Evolutionary conservation across 805 yeast species (phyloP).

Genomic region (Cyberlindnera saturnus): DNA sequence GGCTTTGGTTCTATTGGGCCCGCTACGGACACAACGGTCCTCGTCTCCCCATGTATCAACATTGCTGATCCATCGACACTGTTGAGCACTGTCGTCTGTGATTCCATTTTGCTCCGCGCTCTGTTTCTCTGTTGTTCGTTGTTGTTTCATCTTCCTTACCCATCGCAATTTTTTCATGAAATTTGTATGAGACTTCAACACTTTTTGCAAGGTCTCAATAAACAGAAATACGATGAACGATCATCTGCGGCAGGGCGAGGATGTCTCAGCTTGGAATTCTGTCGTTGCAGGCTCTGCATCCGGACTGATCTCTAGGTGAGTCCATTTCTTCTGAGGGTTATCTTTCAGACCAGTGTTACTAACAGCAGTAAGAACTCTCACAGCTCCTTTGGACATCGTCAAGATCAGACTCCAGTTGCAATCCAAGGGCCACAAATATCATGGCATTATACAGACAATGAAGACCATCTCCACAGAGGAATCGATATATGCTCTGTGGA

Average conservation of each 20-base stretch:
- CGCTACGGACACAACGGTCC: constrained; percentile 68
- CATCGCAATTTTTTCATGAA: too few species aligned
- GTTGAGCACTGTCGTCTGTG: constrained; percentile 28
- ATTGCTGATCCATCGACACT: constrained; percentile 81
- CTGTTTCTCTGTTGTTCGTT: neutral
- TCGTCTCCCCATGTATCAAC: constrained; percentile 42
- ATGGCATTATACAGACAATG: constrained; percentile 34
- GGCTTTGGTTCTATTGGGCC: constrained; percentile 88
- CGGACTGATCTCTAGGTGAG: constrained; percentile 35
- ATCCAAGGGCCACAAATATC: constrained; percentile 26
- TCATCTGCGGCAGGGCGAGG: constrained; percentile 38
- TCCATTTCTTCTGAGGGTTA: neutral
- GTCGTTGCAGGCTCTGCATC: constrained; percentile 41
- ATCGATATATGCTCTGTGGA: constrained; percentile 81
- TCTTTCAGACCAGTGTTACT: neutral
- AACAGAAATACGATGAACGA: constrained; percentile 23
- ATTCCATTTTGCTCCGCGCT: constrained; percentile 2
- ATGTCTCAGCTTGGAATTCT: constrained; percentile 35
- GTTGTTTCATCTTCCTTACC: neutral
- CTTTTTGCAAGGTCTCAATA: neutral
- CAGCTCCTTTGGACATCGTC: constrained; percentile 76
- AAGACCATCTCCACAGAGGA: constrained; percentile 48
- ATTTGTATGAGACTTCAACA: too few species aligned
- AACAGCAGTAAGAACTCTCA: constrained; percentile 37
- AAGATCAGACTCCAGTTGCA: constrained; percentile 72